Conservation (phyloP, 2,329 filamentous ascomycete species). For the Plectosphaerella cucumerina region DNA sequence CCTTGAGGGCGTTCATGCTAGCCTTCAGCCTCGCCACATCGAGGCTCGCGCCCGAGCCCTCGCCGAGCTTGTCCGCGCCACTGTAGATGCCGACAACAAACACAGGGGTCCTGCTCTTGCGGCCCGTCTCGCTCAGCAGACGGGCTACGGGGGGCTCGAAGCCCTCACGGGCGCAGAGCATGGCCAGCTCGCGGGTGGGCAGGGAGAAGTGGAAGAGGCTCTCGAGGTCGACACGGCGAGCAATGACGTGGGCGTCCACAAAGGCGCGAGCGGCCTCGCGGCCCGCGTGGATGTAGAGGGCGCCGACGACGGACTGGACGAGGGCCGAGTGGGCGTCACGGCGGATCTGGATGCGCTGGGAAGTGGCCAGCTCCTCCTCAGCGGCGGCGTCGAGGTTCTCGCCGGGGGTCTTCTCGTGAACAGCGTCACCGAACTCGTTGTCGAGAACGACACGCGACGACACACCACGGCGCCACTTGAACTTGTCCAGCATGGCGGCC, state of each 20-base stretch:
- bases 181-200: slow-evolving; percentile 77
- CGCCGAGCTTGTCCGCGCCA: slow-evolving; percentile 84
- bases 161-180: slow-evolving; percentile 81
- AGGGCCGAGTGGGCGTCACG: slow-evolving; percentile 69
- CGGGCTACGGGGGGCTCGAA: slow-evolving; percentile 85
- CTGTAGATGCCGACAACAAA: slow-evolving; percentile 94
- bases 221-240: slow-evolving; percentile 70
- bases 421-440: slow-evolving; percentile 73
- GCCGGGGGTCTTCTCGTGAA: slow-evolving; percentile 21
- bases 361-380: slow-evolving; percentile 7
- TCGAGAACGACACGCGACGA: slow-evolving; percentile 77
- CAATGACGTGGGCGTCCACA: slow-evolving; percentile 78
- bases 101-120: slow-evolving; percentile 78
- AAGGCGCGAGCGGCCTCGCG: slow-evolving; percentile 76
- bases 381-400: slow-evolving; percentile 12
- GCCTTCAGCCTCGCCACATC: slow-evolving; percentile 75
- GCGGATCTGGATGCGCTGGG: slow-evolving; percentile 62
- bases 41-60: slow-evolving; percentile 77
- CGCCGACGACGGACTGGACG: slow-evolving; percentile 78
- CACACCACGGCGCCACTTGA: slow-evolving; percentile 62
- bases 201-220: slow-evolving; percentile 79
- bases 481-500: slow-evolving; percentile 36
- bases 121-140: slow-evolving; percentile 86
- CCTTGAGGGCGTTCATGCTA: slow-evolving; percentile 79
- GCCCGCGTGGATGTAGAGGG: slow-evolving; percentile 82